phyloP scores from a whole-genome alignment of 1,284 basidiomycete species.

The Mycosarcoma mackinlayi region DNA sequence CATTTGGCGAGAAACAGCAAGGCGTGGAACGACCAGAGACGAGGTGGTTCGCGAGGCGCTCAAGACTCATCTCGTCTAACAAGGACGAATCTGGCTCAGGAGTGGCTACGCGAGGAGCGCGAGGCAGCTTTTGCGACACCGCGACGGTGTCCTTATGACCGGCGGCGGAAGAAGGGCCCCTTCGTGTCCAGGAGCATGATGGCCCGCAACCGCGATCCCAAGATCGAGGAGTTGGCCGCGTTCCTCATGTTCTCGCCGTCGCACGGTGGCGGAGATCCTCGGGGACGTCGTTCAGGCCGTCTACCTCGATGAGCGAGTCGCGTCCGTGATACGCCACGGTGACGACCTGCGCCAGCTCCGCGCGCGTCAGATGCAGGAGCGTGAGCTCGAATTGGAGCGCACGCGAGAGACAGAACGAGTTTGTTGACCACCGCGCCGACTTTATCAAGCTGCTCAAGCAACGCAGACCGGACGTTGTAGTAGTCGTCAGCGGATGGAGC shows the following conservation, averaged over 20 bases:
- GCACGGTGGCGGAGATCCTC: conserved; percentile 92
- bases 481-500: conserved; percentile 81
- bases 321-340: conserved; percentile 87
- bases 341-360: conserved; percentile 73
- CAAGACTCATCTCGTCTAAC: conserved; percentile 83
- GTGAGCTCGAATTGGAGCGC: conserved; percentile 42
- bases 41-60: conserved; percentile 82
- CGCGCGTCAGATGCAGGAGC: conserved; percentile 71
- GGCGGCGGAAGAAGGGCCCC: conserved; percentile 74
- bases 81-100: conserved; percentile 85
- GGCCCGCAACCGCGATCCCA: conserved; percentile 53
- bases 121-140: conserved; percentile 71
- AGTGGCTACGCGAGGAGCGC: conserved; percentile 90
- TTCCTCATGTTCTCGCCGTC: conserved; percentile 89
- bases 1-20: conserved; percentile 85
- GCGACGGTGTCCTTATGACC: conserved; percentile 56
- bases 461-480: conserved; percentile 85
- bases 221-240: conserved; percentile 75
- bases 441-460: conserved; percentile 84
- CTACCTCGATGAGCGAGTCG: conserved; percentile 86
- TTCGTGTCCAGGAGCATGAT: conserved; percentile 72
- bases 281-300: conserved; percentile 86
- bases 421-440: conserved; percentile 70
- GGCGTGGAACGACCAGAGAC: conserved; percentile 92
- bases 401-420: conserved; percentile 74